Percentiles rank a stretch among this genome's conserved stretches.
Conservation (phyloP, 768 basidiomycete genomes). For the Pleurotus citrinopileatus region DNA sequence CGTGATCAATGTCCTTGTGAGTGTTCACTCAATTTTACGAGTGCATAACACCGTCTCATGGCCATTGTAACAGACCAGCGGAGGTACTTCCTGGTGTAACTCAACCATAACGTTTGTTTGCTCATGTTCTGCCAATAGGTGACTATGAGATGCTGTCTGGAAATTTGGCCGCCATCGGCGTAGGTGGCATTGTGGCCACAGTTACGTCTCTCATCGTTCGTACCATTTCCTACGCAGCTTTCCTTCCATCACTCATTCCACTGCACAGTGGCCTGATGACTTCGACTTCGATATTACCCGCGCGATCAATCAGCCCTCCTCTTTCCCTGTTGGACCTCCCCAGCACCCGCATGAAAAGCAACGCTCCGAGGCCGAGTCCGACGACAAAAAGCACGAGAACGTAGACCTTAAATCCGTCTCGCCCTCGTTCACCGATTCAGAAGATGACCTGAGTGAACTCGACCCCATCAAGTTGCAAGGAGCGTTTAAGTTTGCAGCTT, state of each 20-base stretch:
- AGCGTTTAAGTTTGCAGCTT: conserved; percentile 80
- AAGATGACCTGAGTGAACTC: conserved; percentile 51
- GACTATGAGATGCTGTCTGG: conserved; percentile 78
- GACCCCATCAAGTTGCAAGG: conserved; percentile 63
- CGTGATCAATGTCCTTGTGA: conserved; percentile 65
- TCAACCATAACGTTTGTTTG: conserved; percentile 31
- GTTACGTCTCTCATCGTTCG: conserved; percentile 61
- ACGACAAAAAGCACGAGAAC: conserved; percentile 37
- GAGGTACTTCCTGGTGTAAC: conserved; percentile 19
- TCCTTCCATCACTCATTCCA: not conserved
- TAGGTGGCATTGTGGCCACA: conserved; percentile 76
- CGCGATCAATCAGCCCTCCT: conserved; percentile 57
- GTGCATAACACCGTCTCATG: not conserved
- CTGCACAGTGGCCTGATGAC: conserved; percentile 67
- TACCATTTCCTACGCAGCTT: conserved; percentile 3
- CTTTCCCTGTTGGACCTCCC: conserved; percentile 13
- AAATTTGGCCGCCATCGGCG: conserved; percentile 81
- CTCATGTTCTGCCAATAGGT: conserved; percentile 31
- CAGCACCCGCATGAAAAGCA: conserved; percentile 20
- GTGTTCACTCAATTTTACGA: conserved; percentile 18
- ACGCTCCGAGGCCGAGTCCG: conserved; percentile 26
- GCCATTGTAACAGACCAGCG: conserved; percentile 23
- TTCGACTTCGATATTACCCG: conserved; percentile 82
- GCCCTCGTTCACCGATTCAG: conserved; percentile 29
- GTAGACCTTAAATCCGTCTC: conserved; percentile 22